Base-by-base conservation (phyloP, 768 basidiomycete species). In the Erythrobasidium yunnanense region DNA sequence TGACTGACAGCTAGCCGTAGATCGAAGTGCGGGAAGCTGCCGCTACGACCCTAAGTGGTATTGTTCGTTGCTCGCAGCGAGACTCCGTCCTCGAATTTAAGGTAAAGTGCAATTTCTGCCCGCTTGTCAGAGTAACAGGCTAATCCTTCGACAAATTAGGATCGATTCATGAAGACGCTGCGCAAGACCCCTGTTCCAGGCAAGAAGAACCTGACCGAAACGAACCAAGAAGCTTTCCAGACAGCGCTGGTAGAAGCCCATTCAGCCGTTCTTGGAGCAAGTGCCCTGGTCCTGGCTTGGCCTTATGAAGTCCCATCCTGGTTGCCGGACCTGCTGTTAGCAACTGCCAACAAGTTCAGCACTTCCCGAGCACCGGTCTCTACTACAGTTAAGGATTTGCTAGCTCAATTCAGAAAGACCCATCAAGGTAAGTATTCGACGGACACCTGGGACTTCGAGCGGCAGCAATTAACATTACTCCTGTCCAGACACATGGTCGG, bases 231-330 rank as follows among this genome's bases (percentile, higher is more conserved):
- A 69, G 79, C 71, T 6, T 92, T 91, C 75, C 84, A 82, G 66
- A 78, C 79, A 50, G 83, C 85, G 5, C 78, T 92, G 15, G 83
- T 88, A 27, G 83, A 86, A 73, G 82, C 88, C 23, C 90, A 95
- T 75, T 87, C 88, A 25, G 90, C 90, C 1, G 87, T 97, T 65
- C 80, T 97, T 52, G 93, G 93, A n/a, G 84, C 92, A 47, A 89
- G 88, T 70, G 89, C 93, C 4, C 79, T 97, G 32, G 83, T 97
- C 33, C 88, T 92, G 71, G 92, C 90, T 65, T 93, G 87, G 75
- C 93, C 93, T 0, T 95, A 95, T 77, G 91, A 90, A 1, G 86
- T 96, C 15, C 93, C 93, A 73, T 84, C 85, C 69, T 97, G 91
- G 87, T 85, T 93, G 82, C 88, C 91, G 0, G 83, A 85, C 51